Percentiles rank a stretch among this genome's conserved stretches.
These are phyloP conservation scores for Heterobasidion occidentale DNA, from an alignment of 1,284 basidiomycete genomes.

Conservation along the genomic window DNA sequence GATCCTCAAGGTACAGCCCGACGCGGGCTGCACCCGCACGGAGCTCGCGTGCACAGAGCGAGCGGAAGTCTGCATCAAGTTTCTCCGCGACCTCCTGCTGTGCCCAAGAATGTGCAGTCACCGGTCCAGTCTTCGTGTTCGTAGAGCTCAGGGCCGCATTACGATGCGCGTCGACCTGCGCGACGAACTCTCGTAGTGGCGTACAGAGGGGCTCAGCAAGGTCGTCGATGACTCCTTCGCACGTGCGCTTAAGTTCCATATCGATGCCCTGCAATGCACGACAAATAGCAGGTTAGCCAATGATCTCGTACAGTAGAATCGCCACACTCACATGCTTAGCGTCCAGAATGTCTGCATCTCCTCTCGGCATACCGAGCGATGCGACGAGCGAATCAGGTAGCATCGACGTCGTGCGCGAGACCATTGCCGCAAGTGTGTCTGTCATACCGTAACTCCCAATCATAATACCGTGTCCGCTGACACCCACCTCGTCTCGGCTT, in stretches of 20 bases:
- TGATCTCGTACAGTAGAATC: background rate
- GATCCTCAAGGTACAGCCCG: constrained; percentile 72
- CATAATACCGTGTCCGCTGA: constrained; percentile 16
- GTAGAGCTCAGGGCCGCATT: constrained; percentile 12
- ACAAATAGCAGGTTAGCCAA: background rate
- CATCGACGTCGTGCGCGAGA: constrained; percentile 66
- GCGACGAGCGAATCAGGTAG: constrained; percentile 63
- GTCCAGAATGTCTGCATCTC: constrained; percentile 46
- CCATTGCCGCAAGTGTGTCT: constrained; percentile 71
- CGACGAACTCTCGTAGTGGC: constrained; percentile 54
- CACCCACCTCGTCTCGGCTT: constrained; percentile 14
- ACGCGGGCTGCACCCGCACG: constrained; percentile 45
- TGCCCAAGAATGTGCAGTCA: constrained; percentile 28
- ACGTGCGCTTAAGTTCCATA: constrained; percentile 71
- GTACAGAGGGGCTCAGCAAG: constrained; percentile 44
- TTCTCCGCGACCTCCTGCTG: constrained; percentile 38
- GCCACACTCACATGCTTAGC: constrained; percentile 49
- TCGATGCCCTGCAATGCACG: constrained; percentile 64
- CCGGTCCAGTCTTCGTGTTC: constrained; percentile 5
- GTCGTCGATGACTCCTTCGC: constrained; percentile 77
- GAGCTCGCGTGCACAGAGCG: constrained; percentile 48
- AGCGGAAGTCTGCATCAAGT: constrained; percentile 47
- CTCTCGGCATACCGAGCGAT: constrained; percentile 55
- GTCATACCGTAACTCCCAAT: constrained; percentile 6
- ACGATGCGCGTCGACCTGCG: constrained; percentile 32